These are phyloP conservation scores for Arachis monticola DNA, from an alignment of 331 rosid genomes.

Conservation along the genomic window DNA sequence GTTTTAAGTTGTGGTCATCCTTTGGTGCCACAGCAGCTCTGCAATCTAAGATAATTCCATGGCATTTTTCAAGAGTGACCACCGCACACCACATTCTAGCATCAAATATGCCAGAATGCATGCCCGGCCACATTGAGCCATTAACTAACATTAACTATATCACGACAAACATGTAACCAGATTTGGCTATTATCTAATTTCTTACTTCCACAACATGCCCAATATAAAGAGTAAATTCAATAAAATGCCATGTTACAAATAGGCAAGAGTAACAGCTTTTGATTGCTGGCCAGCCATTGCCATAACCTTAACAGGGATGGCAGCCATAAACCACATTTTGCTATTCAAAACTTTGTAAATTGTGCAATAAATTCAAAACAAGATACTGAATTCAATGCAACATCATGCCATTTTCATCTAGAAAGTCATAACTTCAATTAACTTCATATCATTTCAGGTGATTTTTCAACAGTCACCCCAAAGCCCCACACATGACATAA, in stretches of 20 bases:
- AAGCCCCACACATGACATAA: no score
- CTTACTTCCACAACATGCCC: background rate
- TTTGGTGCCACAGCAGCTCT: background rate
- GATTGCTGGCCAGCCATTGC: background rate
- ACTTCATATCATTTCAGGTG: background rate
- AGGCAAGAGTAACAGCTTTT: slow-evolving; percentile 6
- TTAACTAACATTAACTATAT: no score
- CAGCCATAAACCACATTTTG: background rate
- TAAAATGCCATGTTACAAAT: background rate
- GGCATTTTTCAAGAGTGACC: background rate
- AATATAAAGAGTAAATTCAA: background rate
- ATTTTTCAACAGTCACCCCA: no score
- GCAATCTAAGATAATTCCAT: background rate
- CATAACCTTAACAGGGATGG: background rate
- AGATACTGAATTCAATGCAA: slow-evolving; percentile 26
- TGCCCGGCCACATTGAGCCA: no score
- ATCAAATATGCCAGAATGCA: background rate
- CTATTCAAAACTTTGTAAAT: background rate
- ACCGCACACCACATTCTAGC: background rate
- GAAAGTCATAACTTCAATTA: background rate
- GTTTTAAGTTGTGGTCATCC: background rate
- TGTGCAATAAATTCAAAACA: slow-evolving; percentile 3
- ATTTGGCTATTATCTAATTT: background rate
- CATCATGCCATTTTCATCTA: background rate
- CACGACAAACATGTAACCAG: background rate